Conservation (phyloP, 2,329 filamentous ascomycete genomes). For the Curvularia eragrostidis region DNA sequence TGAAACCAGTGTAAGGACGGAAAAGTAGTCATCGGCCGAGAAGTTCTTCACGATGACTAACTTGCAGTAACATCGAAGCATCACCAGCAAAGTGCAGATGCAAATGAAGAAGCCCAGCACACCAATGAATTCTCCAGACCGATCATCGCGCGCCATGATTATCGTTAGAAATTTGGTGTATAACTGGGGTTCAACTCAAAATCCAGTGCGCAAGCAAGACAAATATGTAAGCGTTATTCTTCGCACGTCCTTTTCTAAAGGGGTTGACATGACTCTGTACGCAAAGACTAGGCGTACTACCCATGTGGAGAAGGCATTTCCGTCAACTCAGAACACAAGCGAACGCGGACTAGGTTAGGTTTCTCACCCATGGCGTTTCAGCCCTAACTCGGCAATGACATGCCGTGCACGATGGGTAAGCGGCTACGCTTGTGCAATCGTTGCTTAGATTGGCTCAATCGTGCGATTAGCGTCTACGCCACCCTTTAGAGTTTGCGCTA, state of each 20-base stretch:
- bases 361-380: not conserved
- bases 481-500: not conserved
- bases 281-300: not conserved
- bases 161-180: not conserved
- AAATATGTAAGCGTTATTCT: not conserved
- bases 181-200: not conserved
- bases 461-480: not conserved
- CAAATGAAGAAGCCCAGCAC: constrained; percentile 27
- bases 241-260: constrained; percentile 5
- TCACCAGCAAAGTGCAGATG: constrained; percentile 21
- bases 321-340: not conserved
- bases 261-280: constrained; percentile 2
- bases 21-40: constrained; percentile 26
- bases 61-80: constrained; percentile 28
- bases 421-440: not conserved
- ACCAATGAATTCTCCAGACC: constrained; percentile 23
- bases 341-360: not conserved
- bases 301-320: constrained; percentile 2
- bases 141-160: constrained; percentile 24
- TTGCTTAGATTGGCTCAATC: not conserved
- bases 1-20: constrained; percentile 23
- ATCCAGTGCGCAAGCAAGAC: not conserved
- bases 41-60: constrained; percentile 26
- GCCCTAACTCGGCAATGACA: not conserved
- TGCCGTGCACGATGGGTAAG: not conserved